Percentiles rank a stretch among this genome's conserved stretches.
phyloP scores from a whole-genome alignment of 2,329 filamentous ascomycete species.

The Aspergillus sp. region DNA sequence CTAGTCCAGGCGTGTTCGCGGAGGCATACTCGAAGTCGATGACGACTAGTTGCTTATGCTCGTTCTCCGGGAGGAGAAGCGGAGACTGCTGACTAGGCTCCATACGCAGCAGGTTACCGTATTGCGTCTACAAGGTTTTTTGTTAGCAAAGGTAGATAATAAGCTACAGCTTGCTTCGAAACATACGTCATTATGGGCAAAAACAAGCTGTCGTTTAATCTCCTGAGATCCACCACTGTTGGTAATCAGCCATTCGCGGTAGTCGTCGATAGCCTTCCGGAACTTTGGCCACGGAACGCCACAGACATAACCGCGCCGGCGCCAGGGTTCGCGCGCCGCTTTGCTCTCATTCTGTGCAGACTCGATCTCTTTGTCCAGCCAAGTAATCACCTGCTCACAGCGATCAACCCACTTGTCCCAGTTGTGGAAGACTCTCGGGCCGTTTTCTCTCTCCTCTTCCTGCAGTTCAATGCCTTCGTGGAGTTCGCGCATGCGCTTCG shows the following conservation, averaged over 20 bases:
- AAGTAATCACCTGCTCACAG: constrained; percentile 53
- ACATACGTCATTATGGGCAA: constrained; percentile 95
- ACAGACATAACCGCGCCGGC: constrained; percentile 71
- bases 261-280: constrained; percentile 70
- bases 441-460: constrained; percentile 71
- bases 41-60: constrained; percentile 93
- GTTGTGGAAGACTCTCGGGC: constrained; percentile 83
- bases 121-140: constrained; percentile 71
- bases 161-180: constrained; percentile 11
- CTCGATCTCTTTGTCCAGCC: constrained; percentile 59
- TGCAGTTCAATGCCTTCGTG: constrained; percentile 91
- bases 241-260: constrained; percentile 70
- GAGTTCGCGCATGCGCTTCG: constrained; percentile 94
- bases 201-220: constrained; percentile 75
- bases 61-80: constrained; percentile 81
- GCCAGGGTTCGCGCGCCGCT: constrained; percentile 58
- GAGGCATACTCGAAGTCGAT: constrained; percentile 98
- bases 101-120: constrained; percentile 89
- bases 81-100: constrained; percentile 73
- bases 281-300: constrained; percentile 82
- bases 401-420: constrained; percentile 89
- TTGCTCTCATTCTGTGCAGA: constrained; percentile 45
- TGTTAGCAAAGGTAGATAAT: constrained; percentile 17
- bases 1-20: constrained; percentile 79
- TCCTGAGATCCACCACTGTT: constrained; percentile 67